Percentiles rank a stretch among this genome's conserved stretches.
phyloP scores from a whole-genome alignment of 2,329 filamentous ascomycete species.

The Penicillium sp. region DNA sequence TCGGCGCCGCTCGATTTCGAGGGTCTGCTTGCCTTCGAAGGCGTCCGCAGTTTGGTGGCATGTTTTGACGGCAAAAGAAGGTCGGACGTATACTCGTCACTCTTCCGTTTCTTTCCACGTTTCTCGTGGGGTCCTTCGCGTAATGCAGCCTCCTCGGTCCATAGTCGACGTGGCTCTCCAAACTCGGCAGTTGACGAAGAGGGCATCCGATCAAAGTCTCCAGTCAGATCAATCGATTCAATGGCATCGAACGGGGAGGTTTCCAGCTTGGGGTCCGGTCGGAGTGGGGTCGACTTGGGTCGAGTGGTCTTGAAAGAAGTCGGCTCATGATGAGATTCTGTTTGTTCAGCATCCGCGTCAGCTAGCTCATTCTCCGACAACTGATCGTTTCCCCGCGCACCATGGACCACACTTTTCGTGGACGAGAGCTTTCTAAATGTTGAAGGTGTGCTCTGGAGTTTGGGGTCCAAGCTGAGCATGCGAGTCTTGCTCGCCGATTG shows the following conservation, averaged over 20 bases:
- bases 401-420: slow-evolving; percentile 18
- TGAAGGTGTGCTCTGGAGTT: slow-evolving; percentile 18
- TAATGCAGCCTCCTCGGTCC: slow-evolving; percentile 43
- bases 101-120: slow-evolving; percentile 48
- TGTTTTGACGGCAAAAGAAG: slow-evolving; percentile 32
- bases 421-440: slow-evolving; percentile 16
- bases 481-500: slow-evolving; percentile 40
- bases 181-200: slow-evolving; percentile 40
- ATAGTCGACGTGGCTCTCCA: slow-evolving; percentile 40
- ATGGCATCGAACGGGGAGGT: slow-evolving; percentile 31
- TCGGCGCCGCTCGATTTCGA: slow-evolving; percentile 1
- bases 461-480: slow-evolving; percentile 33
- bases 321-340: slow-evolving; percentile 18
- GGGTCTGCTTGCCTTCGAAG: slow-evolving; percentile 11
- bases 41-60: slow-evolving; percentile 23
- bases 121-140: slow-evolving; percentile 35
- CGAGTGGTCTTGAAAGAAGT: slow-evolving; percentile 12
- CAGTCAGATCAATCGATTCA: slow-evolving; percentile 46
- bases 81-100: slow-evolving; percentile 44
- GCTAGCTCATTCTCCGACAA: background rate
- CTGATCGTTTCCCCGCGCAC: slow-evolving; percentile 16
- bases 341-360: background rate
- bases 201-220: slow-evolving; percentile 34
- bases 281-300: slow-evolving; percentile 21
- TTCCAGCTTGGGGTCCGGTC: slow-evolving; percentile 16